phyloP scores from a whole-genome alignment of 179 eudicot species.

The Spergularia azorica region DNA sequence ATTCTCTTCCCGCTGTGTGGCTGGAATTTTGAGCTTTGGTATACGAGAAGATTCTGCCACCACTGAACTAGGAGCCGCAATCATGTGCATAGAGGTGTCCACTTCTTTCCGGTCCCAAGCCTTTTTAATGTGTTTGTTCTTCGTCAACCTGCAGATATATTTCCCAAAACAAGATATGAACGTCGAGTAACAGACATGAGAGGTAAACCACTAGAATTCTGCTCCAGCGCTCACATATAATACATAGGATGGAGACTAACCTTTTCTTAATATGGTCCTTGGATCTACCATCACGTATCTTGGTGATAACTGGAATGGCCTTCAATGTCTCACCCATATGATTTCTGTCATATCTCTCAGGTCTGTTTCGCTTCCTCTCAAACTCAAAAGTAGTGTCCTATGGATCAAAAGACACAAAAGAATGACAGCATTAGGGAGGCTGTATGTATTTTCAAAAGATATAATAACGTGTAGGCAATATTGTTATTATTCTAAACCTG shows the following conservation, averaged over 20 bases:
- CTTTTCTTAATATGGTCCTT: conserved; percentile 52
- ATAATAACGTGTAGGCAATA: background rate
- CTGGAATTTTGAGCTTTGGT: conserved; percentile 58
- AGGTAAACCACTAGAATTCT: background rate
- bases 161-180: background rate
- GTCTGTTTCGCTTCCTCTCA: conserved; percentile 95
- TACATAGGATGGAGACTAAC: conserved; percentile 34
- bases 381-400: conserved; percentile 95
- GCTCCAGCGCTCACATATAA: background rate
- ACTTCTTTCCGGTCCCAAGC: conserved; percentile 42
- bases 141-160: conserved; percentile 53
- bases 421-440: background rate
- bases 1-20: conserved; percentile 42
- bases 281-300: conserved; percentile 51
- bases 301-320: conserved; percentile 73
- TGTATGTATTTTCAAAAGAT: background rate
- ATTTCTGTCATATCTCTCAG: conserved; percentile 91
- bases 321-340: conserved; percentile 56
- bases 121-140: conserved; percentile 37
- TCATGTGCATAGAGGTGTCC: conserved; percentile 40
- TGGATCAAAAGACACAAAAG: background rate
- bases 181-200: background rate
- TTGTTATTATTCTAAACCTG: conserved; percentile 46
- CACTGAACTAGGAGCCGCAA: conserved; percentile 55
- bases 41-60: conserved; percentile 43